Base-by-base conservation (phyloP, 345 rosid species). In the Syzygium aromaticum region DNA sequence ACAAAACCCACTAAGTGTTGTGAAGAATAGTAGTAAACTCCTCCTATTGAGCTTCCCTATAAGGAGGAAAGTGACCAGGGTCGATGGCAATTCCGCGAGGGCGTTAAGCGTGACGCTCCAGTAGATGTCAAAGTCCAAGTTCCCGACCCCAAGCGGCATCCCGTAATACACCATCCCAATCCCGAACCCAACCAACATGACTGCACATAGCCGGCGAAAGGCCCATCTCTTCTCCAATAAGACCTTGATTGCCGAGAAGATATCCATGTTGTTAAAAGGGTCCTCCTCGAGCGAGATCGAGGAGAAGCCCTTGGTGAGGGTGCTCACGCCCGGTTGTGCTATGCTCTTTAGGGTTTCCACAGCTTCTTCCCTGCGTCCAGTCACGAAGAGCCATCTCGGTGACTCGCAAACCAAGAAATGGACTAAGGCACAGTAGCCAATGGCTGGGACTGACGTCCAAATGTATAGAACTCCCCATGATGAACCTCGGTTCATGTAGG, bases 121-220 rank as follows among this genome's bases (percentile, higher is more conserved):
- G 87, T 95, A 95, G 40, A 94, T 91, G 86, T 94, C 92, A 87
- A 93, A 91, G 11, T 91, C 86, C 52, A 94, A 89, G 85, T 92
- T 92, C 12, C 93, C 94, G 5, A 94, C 92, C 16, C 94, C 93
- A 67, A 96, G 89, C 40, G 98, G 98, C 98, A 96, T 94, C 17
- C 98, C 98, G 54, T 94, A 95, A 28, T 94, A 94, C 4, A 94
- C 95, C 89, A 94, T 73, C 77, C 99, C 99, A 11, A 88, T 90
- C 11, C 98, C 98, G 80, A 93, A 90, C 49, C 93, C 97, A 3
- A 89, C 84, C 6, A 86, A 78, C 95, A 90, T 92, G 0, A 91
- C 92, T 12, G 90, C 90, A 1, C 87, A 77, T n/a, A 95, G 67
- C 80, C 99, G 90, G 87, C 89, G 87, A 25, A 89, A 77, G 6